Percentiles rank a stretch among this genome's conserved stretches.
phyloP scores from a whole-genome alignment of 2,329 filamentous ascomycete species.

The Dactylellina haptotyla region DNA sequence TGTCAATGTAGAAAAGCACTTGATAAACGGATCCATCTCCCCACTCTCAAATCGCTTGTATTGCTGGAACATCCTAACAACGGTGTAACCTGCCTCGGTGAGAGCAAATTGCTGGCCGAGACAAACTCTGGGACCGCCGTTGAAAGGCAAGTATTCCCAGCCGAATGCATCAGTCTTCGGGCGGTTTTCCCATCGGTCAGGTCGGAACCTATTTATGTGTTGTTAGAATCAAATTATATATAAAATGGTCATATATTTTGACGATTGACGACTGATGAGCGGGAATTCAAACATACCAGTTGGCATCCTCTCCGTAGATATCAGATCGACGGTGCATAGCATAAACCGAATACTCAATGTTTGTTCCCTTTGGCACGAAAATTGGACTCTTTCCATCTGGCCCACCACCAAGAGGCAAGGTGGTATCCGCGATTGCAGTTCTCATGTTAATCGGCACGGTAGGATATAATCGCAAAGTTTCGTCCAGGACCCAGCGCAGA shows the following conservation, averaged over 20 bases:
- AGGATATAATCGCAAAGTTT: slow-evolving; percentile 80
- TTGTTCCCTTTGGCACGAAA: slow-evolving; percentile 73
- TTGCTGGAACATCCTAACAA: slow-evolving; percentile 76
- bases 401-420: slow-evolving; percentile 76
- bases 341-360: slow-evolving; percentile 74
- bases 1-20: slow-evolving; percentile 40
- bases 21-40: slow-evolving; percentile 27
- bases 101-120: slow-evolving; percentile 84
- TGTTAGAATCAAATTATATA: neutral
- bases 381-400: slow-evolving; percentile 70
- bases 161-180: slow-evolving; percentile 1
- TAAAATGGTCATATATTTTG: no score
- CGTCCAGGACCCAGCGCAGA: slow-evolving; percentile 75
- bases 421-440: slow-evolving; percentile 76
- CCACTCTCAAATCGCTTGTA: slow-evolving; percentile 70
- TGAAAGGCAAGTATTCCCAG: slow-evolving; percentile 74
- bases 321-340: slow-evolving; percentile 77
- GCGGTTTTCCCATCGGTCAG: slow-evolving; percentile 23
- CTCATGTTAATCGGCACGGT: slow-evolving; percentile 81
- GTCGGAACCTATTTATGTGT: slow-evolving; percentile 15
- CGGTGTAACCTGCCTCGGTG: slow-evolving; percentile 78
- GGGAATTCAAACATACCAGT: slow-evolving; percentile 56
- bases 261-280: neutral
- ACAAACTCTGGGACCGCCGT: slow-evolving; percentile 77
- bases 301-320: slow-evolving; percentile 68